phyloP scores from a whole-genome alignment of 2,329 filamentous ascomycete species.

The Alternaria solani region DNA sequence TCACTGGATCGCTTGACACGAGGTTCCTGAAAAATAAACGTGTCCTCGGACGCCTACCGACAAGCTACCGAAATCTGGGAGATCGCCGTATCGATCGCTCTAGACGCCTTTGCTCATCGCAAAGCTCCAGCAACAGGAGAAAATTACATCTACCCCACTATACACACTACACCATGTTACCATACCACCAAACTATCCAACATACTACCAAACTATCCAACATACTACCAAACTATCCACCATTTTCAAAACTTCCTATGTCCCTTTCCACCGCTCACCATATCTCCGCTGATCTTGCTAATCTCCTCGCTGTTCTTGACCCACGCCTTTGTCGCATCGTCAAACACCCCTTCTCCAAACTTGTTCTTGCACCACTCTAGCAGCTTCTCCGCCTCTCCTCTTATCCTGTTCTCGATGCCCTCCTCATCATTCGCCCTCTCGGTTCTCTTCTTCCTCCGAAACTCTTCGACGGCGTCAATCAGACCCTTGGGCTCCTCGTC shows the following conservation, averaged over 20 bases:
- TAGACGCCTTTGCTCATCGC: background rate
- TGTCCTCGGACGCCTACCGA: slow-evolving; percentile 2
- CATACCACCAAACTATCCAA: background rate
- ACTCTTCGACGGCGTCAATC: slow-evolving; percentile 50
- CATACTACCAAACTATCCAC: background rate
- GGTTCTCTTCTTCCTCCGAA: slow-evolving; percentile 39
- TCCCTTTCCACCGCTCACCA: slow-evolving; percentile 57
- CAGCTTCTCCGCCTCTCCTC: slow-evolving; percentile 52
- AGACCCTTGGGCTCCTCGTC: slow-evolving; percentile 30
- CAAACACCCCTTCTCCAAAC: slow-evolving; percentile 54
- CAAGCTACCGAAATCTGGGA: background rate
- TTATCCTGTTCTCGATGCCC: slow-evolving; percentile 43
- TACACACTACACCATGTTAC: slow-evolving; percentile 2
- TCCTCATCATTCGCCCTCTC: slow-evolving; percentile 27
- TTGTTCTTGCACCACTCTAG: slow-evolving; percentile 56
- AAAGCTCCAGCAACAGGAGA: background rate
- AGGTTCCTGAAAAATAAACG: background rate
- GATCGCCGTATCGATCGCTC: slow-evolving; percentile 1
- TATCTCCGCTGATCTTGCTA: slow-evolving; percentile 52
- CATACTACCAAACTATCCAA: background rate
- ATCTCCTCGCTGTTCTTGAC: slow-evolving; percentile 53
- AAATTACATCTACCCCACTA: background rate
- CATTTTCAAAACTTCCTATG: slow-evolving; percentile 55
- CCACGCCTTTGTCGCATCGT: slow-evolving; percentile 57
- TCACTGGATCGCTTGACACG: slow-evolving; percentile 8